Base-by-base conservation (phyloP, 345 rosid species). In the Citropsis articulata region DNA sequence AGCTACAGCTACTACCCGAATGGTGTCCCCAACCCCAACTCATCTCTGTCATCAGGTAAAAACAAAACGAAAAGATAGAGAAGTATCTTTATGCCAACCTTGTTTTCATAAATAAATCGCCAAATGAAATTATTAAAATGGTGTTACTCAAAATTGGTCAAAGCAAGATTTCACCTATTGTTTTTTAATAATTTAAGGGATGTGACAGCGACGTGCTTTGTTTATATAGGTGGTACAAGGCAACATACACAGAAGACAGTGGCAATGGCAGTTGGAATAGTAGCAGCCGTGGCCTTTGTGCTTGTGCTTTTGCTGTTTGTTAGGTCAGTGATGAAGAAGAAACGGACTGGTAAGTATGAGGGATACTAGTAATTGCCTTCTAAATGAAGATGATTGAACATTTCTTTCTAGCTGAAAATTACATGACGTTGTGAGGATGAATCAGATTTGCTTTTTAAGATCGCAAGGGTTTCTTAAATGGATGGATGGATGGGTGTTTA, bases 261-360 rank as follows among this genome's bases (percentile, higher is more conserved):
- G 85, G 98, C 97, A n/a, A 88, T 91, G 68, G 95, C 87, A 33
- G 87, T 95, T 4, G 99, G 99, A 71, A 92, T 95, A 66, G 88
- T 88, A 35, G 97, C 97, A 59, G 98, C 88, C 45, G 79, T 87
- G 19, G 94, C 92, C 25, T 91, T 93, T 74, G 72, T 88, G 4
- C 27, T 92, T 63, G 95, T 85, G 67, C 90, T 89, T 81, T 73
- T 95, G 85, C 74, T 95, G 89, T 93, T 88, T 78, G 71, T 75
- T 5, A 88, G 66, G 82, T 86, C 93, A 14, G 63, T 84, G 6
- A n/a, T 86, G 73, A 93, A 90, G 88, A 95, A 85, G 88, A 95
- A 84, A 86, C 83, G 86, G 19, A 79, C 33, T 1, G 77, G 82
- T 78, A 89, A 87, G 81, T 48, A 83, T 76, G 81, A 87, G 30